Evolutionary conservation across 345 rosid species (phyloP).

Genomic region (Syzygium aqueum): DNA sequence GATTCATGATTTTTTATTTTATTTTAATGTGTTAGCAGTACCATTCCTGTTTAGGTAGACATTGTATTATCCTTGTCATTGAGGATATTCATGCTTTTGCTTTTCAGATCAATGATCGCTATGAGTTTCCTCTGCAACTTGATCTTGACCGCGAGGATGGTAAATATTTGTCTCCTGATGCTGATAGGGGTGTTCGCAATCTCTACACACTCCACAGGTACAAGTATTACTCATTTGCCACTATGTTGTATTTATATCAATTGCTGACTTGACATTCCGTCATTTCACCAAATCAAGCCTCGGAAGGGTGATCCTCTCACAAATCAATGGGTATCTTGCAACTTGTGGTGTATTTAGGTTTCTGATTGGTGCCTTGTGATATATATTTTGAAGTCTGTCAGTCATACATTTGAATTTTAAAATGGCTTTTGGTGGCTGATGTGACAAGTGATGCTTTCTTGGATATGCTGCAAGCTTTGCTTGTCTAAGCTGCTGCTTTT

Average conservation of each 20-base stretch:
- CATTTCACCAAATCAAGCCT: neutral
- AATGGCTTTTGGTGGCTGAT: neutral
- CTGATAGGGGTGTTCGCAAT: constrained; percentile 88
- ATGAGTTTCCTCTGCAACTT: constrained; percentile 94
- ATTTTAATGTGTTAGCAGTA: neutral
- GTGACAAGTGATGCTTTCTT: neutral
- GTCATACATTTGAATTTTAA: neutral
- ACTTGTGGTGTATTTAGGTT: neutral
- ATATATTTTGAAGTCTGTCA: neutral
- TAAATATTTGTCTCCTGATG: constrained; percentile 84
- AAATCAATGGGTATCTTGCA: neutral
- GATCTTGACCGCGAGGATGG: constrained; percentile 85
- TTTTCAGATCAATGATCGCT: constrained; percentile 88
- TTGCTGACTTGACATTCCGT: neutral
- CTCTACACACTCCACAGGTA: constrained; percentile 65
- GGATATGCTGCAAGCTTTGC: neutral
- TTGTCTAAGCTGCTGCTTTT: neutral
- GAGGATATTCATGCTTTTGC: neutral
- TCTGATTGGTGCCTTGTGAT: neutral
- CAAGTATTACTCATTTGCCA: neutral
- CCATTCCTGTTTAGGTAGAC: neutral
- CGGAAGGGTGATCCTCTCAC: neutral
- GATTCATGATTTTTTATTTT: neutral
- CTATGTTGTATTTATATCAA: neutral
- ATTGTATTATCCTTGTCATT: neutral